Base-by-base conservation (phyloP, 2,329 filamentous ascomycete species). In the Cladosporium sp. region DNA sequence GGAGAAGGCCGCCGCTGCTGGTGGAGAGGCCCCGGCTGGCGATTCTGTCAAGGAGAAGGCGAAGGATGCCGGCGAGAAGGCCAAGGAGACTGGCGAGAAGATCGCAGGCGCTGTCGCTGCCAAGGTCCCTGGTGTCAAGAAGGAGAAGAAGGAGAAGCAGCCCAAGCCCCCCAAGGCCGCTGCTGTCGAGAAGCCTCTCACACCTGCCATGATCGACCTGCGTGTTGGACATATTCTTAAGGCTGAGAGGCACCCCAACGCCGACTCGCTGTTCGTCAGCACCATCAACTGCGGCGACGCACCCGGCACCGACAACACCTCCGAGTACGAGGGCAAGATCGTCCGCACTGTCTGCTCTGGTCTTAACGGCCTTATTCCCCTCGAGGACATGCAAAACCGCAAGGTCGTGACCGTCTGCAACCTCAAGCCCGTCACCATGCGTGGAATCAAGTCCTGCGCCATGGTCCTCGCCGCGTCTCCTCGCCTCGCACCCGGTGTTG, bases 401-500 rank as follows among this genome's bases (percentile, higher is more conserved):
- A 96, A 96, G 82, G 92, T 99, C 67, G 87, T 99, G 34, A 91
- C 95, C 1, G 94, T 99, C 25, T 96, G 92, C 85, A 99, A 99
- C 81, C 87, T 99, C 72, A 99, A 99, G 85, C 95, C 95, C 59
- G 95, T 98, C 78, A 99, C 96, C 79, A 99, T 99, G 95, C 91
- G 95, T 69, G 95, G 95, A 71, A 86, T 92, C 77, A 90, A 90
- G 77, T 90, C 85, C 34, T 84, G 80, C 63, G 90, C 93, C 75
- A 98, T 99, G 95, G 95, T 99, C 18, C 86, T 99, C 46, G 95
- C 95, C 11, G 95, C 95, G 2, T 97, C 92, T 21, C 95, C 94
- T n/a, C 85, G 85, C 66, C 79, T 91, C 57, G 88, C 89, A 75
- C 91, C 94, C 75, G 94, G 93, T 53, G 93, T 93, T 76, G 90